A percentile compares a stretch with the other conserved stretches of the same genome.
phyloP scores from a whole-genome alignment of 805 yeast species.

The Middelhovenomyces tepae region DNA sequence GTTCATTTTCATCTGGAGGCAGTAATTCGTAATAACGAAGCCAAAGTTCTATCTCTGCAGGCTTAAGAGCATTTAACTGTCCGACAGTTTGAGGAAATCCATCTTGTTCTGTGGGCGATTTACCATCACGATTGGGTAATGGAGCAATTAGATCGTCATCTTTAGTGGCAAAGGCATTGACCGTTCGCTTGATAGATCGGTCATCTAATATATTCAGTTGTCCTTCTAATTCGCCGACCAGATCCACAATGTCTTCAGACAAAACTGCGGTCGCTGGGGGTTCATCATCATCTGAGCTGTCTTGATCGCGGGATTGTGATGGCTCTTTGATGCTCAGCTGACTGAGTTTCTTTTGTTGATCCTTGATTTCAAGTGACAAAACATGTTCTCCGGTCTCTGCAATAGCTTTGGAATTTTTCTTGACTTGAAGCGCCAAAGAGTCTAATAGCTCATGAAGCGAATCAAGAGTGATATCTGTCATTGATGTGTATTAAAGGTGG shows the following conservation, averaged over 20 bases:
- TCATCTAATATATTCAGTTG: slow-evolving; percentile 73
- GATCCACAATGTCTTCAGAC: slow-evolving; percentile 75
- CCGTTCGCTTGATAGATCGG: slow-evolving; percentile 60
- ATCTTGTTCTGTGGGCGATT: slow-evolving; percentile 40
- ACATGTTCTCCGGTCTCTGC: slow-evolving; percentile 76
- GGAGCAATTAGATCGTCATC: slow-evolving; percentile 49
- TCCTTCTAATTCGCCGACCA: slow-evolving; percentile 84
- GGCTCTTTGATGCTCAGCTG: slow-evolving; percentile 18
- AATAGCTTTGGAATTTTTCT: slow-evolving; percentile 56
- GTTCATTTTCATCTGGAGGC: slow-evolving; percentile 51
- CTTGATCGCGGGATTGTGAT: slow-evolving; percentile 2
- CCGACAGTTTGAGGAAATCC: slow-evolving; percentile 52
- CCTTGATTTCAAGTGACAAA: slow-evolving; percentile 54
- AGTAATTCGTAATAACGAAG: slow-evolving; percentile 69
- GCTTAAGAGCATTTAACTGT: slow-evolving; percentile 41
- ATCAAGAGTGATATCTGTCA: no score
- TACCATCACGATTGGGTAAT: slow-evolving; percentile 73
- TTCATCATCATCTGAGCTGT: slow-evolving; percentile 7
- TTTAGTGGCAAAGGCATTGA: slow-evolving; percentile 45
- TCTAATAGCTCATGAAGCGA: slow-evolving; percentile 19
- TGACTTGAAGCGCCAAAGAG: slow-evolving; percentile 36
- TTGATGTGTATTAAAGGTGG: no score
- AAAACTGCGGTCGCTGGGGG: slow-evolving; percentile 37
- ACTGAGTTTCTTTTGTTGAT: slow-evolving; percentile 34
- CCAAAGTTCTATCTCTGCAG: slow-evolving; percentile 42